Evolutionary conservation across 228 moss, liverwort and hornwort species (phyloP).

Genomic region (Sphagnum fallax): DNA sequence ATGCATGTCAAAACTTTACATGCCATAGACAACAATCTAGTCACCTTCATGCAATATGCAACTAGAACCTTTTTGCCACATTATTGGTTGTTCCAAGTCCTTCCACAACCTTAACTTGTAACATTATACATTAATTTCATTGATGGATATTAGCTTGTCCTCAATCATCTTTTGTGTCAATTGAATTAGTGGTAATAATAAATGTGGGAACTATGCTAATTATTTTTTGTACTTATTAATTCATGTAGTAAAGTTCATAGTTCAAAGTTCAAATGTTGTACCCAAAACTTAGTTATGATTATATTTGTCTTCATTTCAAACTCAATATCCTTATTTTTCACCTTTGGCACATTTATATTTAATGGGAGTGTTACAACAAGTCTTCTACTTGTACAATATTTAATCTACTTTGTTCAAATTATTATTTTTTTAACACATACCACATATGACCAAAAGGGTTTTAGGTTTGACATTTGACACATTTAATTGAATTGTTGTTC

Average conservation of each 20-base stretch:
- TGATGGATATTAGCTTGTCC: conserved; percentile 96
- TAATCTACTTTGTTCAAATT: conserved; percentile 99
- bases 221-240: conserved; percentile 85
- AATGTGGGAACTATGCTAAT: conserved; percentile 90
- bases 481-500: too few relatives aligned
- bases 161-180: conserved; percentile 99
- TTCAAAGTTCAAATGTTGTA: conserved; percentile 96
- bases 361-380: conserved; percentile 73
- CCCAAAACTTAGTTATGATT: conserved; percentile 76
- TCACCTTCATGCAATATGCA: conserved; percentile 93
- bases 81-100: conserved; percentile 96
- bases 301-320: conserved; percentile 73
- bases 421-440: too few relatives aligned
- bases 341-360: conserved; percentile 56
- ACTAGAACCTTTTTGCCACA: conserved; percentile 61
- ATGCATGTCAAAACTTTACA: conserved; percentile 93
- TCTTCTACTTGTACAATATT: conserved; percentile 78
- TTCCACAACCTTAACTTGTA: conserved; percentile 98
- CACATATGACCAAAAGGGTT: too few relatives aligned
- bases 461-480: too few relatives aligned
- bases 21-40: conserved; percentile 95
- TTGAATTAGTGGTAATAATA: conserved; percentile 92
- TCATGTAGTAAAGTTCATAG: conserved; percentile 67
- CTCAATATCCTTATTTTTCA: conserved; percentile 85
- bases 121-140: conserved; percentile 89